Evolutionary conservation across 2,329 filamentous ascomycete species (phyloP), one percentile per base, ranked within the genome.

Genomic region (Hawksworthiomyces lignivorus): DNA sequence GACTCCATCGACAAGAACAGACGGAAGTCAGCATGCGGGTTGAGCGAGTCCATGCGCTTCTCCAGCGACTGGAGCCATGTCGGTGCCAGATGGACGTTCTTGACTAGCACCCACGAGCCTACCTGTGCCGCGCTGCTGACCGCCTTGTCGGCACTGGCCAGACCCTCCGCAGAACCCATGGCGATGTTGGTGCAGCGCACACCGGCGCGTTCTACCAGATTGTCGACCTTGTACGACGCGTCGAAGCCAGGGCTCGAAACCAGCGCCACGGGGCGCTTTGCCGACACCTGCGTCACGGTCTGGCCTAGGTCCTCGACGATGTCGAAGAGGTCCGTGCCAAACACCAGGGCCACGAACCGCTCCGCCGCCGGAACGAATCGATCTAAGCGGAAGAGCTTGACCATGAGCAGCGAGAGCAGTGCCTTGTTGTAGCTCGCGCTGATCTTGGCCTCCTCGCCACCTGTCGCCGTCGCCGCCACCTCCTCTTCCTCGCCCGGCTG

Each of bases 1-100:
- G 87, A 86, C 64, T 98, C 92, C 92, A 98, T 98, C 0, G 90
- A 96, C 47, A 98, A 67, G 77, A 98, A 98, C 22, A 98, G 71
- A 36, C 92, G 77, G 75, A 98, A 98, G 59, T 94, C 84, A 28
- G 80, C 73, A 63, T 97, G 87, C 21, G 94, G 89, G 58, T 95
- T 96, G 57, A 98, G 82, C 10, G 87, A 87, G 52, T 95, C 88
- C 67, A 98, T 85, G 33, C 90, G 82, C 73, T 98, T 98, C 69
- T 98, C 90, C 14, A 98, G 75, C 56, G 88, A 95, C 64, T 97
- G 90, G 24, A 98, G 71, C 94, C 94, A 98, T 11, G 87, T 87
- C 2, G 92, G 88, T 22, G 90, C 88, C 48, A 98, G 75, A 63
- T 98, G 92, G 17, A 98, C 92, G 68, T 98, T 98, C 77, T 98